Conservation (phyloP, 163 green algal genomes). For the Scenedesmus sp. region DNA sequence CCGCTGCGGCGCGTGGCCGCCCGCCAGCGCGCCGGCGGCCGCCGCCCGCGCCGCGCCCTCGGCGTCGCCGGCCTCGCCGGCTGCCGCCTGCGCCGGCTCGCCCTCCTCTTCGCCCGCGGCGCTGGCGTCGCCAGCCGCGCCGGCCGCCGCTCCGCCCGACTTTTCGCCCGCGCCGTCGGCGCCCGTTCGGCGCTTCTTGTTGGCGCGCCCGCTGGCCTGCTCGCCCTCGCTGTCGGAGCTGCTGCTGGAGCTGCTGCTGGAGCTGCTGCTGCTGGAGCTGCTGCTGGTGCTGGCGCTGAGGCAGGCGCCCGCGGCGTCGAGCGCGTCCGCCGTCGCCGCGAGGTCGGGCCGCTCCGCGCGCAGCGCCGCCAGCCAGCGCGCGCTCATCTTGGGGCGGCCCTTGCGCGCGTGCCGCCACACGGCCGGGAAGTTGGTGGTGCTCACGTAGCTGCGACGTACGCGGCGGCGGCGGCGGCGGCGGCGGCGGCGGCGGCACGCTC, state of each 20-base stretch:
- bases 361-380: conserved; percentile 73
- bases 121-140: neutral
- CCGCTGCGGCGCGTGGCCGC: neutral
- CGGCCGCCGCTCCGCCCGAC: neutral
- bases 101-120: neutral
- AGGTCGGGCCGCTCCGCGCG: conserved; percentile 70
- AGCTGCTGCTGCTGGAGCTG: conserved; percentile 47
- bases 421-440: conserved; percentile 33
- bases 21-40: neutral
- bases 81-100: conserved; percentile 8
- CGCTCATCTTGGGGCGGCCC: conserved; percentile 83
- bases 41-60: neutral
- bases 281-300: conserved; percentile 2
- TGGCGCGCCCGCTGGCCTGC: conserved; percentile 17
- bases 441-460: no score
- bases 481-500: no score
- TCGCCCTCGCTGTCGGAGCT: conserved; percentile 36
- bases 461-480: no score
- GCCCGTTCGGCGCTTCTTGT: conserved; percentile 13
- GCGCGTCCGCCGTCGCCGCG: conserved; percentile 55
- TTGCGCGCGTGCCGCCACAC: conserved; percentile 77
- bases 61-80: neutral
- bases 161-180: neutral
- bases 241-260: neutral
- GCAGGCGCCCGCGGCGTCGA: conserved; percentile 11